Evolutionary conservation across 2,329 filamentous ascomycete genomes (phyloP).

Genomic region (Nothomitra cinnamomea): DNA sequence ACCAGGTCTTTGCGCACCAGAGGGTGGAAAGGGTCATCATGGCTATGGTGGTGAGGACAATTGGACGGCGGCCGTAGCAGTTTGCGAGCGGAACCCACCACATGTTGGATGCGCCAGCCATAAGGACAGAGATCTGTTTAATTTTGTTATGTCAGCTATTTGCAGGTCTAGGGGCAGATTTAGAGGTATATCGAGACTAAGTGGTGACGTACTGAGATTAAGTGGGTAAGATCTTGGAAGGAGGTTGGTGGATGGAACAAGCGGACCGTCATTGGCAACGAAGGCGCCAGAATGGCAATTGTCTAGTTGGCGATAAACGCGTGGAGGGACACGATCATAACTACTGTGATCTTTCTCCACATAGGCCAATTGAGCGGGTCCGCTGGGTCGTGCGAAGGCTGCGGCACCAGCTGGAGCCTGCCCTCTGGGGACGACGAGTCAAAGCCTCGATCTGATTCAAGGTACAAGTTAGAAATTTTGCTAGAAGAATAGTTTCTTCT

Average conservation of each 20-base stretch:
- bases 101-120: too few relatives aligned
- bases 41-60: constrained; percentile 11
- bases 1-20: constrained; percentile 8
- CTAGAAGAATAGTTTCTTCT: too few relatives aligned
- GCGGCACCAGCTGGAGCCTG: neutral
- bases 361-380: constrained; percentile 6
- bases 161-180: neutral
- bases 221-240: neutral
- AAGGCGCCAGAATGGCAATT: neutral
- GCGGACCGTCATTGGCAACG: neutral
- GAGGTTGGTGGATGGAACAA: neutral
- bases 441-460: too few relatives aligned
- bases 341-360: neutral
- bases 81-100: too few relatives aligned
- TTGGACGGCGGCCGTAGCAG: constrained; percentile 12
- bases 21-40: constrained; percentile 12
- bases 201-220: neutral
- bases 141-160: neutral
- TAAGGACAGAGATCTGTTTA: too few relatives aligned
- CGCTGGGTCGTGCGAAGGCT: constrained; percentile 4
- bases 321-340: neutral
- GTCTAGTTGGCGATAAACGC: neutral
- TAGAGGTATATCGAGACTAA: neutral
- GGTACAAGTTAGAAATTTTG: too few relatives aligned
- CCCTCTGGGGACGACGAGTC: too few relatives aligned